Evolutionary conservation across 345 rosid species (phyloP).

Genomic region (Heritiera littoralis): DNA sequence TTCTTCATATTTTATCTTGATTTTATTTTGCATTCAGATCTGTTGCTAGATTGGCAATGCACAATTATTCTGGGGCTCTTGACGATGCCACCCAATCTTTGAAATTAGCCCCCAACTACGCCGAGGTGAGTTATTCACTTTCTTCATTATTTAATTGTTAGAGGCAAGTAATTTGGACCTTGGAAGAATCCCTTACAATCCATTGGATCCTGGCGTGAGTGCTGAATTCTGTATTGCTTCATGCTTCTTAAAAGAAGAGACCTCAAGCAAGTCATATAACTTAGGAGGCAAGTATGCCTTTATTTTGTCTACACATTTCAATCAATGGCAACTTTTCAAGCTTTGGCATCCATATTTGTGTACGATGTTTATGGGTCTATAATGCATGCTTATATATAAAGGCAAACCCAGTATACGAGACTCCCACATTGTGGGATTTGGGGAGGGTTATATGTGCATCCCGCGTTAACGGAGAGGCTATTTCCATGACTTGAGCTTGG

Average conservation of each 20-base stretch:
- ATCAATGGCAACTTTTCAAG: neutral
- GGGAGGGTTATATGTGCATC: too few relatives aligned
- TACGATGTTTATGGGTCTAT: neutral
- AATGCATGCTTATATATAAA: neutral
- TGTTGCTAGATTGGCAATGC: conserved; percentile 61
- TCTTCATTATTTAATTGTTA: neutral
- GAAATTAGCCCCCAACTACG: conserved; percentile 52
- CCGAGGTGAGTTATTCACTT: conserved; percentile 46
- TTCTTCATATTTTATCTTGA: neutral
- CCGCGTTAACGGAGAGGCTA: too few relatives aligned
- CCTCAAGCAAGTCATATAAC: neutral
- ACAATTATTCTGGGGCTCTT: conserved; percentile 62
- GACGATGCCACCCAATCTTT: conserved; percentile 68
- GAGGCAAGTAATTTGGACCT: neutral
- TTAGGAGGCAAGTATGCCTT: neutral
- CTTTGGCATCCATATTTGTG: neutral
- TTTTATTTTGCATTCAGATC: conserved; percentile 43
- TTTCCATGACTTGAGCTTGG: too few relatives aligned
- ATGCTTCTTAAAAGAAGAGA: neutral
- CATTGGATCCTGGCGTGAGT: neutral
- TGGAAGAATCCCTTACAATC: neutral
- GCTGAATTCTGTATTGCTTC: neutral
- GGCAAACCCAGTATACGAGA: too few relatives aligned
- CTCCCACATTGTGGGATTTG: too few relatives aligned
- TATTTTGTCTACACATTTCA: neutral